Evolutionary conservation across 495 filamentous ascomycete genomes (phyloP), one percentile per base, ranked within the genome.

Genomic region (Tuber calosporum): DNA sequence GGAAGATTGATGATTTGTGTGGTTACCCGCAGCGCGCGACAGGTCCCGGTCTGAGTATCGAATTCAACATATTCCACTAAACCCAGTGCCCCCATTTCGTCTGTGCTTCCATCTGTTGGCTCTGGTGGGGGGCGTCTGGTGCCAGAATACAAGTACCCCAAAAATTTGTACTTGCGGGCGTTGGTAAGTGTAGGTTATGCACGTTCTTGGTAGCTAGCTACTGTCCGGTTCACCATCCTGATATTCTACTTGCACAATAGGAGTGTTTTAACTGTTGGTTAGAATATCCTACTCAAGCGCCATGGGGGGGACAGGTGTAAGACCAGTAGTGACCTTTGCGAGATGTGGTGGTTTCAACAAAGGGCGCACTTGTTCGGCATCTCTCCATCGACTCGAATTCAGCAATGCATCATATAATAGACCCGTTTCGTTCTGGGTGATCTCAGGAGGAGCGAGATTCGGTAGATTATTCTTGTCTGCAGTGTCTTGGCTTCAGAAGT

Each of bases 1-100:
- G 53, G 53, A 62, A 34, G 53, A 62, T 62, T 62, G 53, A 34
- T 62, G 53, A 62, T 26, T 34, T 62, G 53, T 62, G 53, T 62
- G 53, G 53, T 34, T 34, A 26, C 13, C 30, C 26, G 26, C 26
- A 62, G 53, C 26, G 15, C 13, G n/a, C n/a, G n/a, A n/a, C n/a
- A n/a, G n/a, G n/a, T n/a, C n/a, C n/a, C n/a, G 17, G 26, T 13
- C 26, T 17, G 9, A 34, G 45, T n/a, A 62, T 62, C 11, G 13
- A 34, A 62, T 7, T 19, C 53, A 62, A 62, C 26, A 34, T 3
- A 62, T 34, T 62, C 53, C 53, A 34, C 53, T 62, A 11, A 62
- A 30, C 17, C 26, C 26, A 30, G 26, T 58, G n/a, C 34, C 13
- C 30, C 26, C 26, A n/a, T 34, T 34, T 34, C 5, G 53, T 62